These are phyloP conservation scores for Camelina neglecta DNA, from an alignment of 345 rosid genomes.

Conservation along the genomic window DNA sequence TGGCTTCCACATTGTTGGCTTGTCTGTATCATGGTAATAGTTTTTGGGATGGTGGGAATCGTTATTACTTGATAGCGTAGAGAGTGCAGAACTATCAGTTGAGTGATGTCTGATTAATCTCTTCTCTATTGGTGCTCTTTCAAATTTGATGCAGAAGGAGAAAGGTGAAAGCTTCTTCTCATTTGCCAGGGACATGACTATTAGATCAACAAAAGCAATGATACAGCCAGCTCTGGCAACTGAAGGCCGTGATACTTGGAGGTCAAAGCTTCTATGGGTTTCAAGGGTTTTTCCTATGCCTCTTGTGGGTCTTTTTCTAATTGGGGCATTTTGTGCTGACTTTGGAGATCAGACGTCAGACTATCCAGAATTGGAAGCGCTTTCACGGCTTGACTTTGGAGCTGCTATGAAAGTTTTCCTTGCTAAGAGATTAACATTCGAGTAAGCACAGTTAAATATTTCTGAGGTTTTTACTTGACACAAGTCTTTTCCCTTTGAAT, in stretches of 20 bases:
- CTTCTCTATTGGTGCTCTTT: conserved; percentile 26
- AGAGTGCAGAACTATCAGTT: conserved; percentile 7
- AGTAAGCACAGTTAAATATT: conserved; percentile 61
- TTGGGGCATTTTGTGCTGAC: conserved; percentile 72
- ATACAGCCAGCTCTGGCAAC: conserved; percentile 62
- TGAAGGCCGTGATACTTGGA: conserved; percentile 79
- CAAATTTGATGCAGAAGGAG: conserved; percentile 58
- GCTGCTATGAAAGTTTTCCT: conserved; percentile 94
- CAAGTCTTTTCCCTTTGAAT: not conserved
- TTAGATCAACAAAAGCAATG: conserved; percentile 84
- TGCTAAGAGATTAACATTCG: conserved; percentile 82
- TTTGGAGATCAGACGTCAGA: conserved; percentile 63
- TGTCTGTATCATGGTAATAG: not conserved
- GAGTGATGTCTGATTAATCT: conserved; percentile 9
- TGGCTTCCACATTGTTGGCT: not conserved
- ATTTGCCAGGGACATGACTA: conserved; percentile 86
- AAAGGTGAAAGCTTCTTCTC: conserved; percentile 91
- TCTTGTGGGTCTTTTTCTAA: conserved; percentile 87
- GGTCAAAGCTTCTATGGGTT: conserved; percentile 93
- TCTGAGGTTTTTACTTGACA: not conserved
- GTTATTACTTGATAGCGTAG: not conserved
- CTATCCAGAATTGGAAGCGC: conserved; percentile 81
- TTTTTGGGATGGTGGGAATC: not conserved
- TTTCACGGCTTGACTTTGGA: conserved; percentile 81
- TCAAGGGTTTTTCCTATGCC: conserved; percentile 97